Conservation (phyloP, 1,284 basidiomycete species). For the Prillingera fragicola region DNA sequence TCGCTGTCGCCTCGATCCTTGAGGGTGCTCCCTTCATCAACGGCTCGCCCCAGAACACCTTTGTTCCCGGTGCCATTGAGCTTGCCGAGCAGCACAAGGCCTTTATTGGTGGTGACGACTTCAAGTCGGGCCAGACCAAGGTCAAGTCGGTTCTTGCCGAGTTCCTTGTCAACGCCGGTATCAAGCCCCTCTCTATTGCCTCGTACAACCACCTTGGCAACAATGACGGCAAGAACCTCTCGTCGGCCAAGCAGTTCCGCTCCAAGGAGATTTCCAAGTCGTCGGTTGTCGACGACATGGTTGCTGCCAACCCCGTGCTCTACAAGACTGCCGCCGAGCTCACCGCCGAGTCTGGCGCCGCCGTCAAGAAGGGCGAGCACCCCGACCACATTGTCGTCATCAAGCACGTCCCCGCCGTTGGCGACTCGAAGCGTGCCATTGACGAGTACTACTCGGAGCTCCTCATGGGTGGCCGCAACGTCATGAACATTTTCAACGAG, state of each 20-base stretch:
- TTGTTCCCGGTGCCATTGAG: constrained; percentile 89
- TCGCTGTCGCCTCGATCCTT: constrained; percentile 92
- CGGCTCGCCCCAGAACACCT: constrained; percentile 98
- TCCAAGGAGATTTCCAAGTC: constrained; percentile 98
- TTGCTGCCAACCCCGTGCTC: constrained; percentile 79
- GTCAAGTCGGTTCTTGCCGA: constrained; percentile 94
- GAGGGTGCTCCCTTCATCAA: constrained; percentile 95
- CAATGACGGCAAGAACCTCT: constrained; percentile 93
- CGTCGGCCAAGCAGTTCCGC: constrained; percentile 89
- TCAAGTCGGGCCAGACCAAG: constrained; percentile 92
- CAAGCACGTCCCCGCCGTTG: constrained; percentile 78
- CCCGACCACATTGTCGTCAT: constrained; percentile 97
- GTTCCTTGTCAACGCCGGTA: constrained; percentile 97
- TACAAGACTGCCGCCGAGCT: constrained; percentile 59
- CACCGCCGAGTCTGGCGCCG: constrained; percentile 53
- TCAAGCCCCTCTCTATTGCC: constrained; percentile 94
- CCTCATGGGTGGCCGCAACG: constrained; percentile 54
- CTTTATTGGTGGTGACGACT: constrained; percentile 96
- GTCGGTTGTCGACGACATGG: constrained; percentile 97
- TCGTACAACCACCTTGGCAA: constrained; percentile 99
- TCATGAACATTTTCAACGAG: constrained; percentile 80
- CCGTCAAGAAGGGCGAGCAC: constrained; percentile 58
- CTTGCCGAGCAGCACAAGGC: constrained; percentile 84
- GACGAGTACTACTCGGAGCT: constrained; percentile 97
- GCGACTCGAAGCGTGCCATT: constrained; percentile 90